phyloP scores from a whole-genome alignment of 192 early-diverging fungal species.

The Geranomyces variabilis region DNA sequence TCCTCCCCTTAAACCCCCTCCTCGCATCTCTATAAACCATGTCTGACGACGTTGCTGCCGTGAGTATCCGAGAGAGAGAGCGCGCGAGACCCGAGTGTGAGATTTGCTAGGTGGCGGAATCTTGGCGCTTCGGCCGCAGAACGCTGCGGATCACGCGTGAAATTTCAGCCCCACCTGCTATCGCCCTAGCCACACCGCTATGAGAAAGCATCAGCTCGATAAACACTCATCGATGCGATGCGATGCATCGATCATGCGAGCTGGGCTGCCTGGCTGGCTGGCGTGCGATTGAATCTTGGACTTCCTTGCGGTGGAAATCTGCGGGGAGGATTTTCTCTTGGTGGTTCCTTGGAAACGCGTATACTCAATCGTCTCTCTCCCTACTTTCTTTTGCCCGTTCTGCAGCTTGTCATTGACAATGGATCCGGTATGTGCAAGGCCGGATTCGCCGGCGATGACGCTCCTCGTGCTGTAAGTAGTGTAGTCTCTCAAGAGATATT shows the following conservation, averaged over 20 bases:
- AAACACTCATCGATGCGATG: too few species aligned
- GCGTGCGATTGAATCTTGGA: too few species aligned
- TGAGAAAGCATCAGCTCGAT: too few species aligned
- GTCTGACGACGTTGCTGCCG: slow-evolving; percentile 51
- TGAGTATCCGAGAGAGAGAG: slow-evolving; percentile 22
- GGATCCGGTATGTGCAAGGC: slow-evolving; percentile 70
- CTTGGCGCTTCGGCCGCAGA: too few species aligned
- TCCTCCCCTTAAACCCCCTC: neutral
- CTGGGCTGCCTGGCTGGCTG: too few species aligned
- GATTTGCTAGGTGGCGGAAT: neutral
- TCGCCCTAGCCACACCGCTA: too few species aligned
- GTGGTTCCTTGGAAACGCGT: neutral
- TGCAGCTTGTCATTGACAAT: slow-evolving; percentile 61
- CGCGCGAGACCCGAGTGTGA: neutral
- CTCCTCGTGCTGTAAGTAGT: slow-evolving; percentile 58
- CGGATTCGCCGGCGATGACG: slow-evolving; percentile 66
- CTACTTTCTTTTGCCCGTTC: neutral
- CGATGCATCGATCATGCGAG: too few species aligned
- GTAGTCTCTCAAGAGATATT: slow-evolving; percentile 9
- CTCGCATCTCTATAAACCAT: slow-evolving; percentile 19
- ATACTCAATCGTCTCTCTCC: too few species aligned
- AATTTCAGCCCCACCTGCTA: too few species aligned
- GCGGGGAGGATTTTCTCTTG: neutral
- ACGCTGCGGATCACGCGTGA: too few species aligned
- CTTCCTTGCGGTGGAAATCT: neutral